These are phyloP conservation scores for Aquanectria penicillioides DNA, from an alignment of 2,329 filamentous ascomycete species.

Conservation along the genomic window DNA sequence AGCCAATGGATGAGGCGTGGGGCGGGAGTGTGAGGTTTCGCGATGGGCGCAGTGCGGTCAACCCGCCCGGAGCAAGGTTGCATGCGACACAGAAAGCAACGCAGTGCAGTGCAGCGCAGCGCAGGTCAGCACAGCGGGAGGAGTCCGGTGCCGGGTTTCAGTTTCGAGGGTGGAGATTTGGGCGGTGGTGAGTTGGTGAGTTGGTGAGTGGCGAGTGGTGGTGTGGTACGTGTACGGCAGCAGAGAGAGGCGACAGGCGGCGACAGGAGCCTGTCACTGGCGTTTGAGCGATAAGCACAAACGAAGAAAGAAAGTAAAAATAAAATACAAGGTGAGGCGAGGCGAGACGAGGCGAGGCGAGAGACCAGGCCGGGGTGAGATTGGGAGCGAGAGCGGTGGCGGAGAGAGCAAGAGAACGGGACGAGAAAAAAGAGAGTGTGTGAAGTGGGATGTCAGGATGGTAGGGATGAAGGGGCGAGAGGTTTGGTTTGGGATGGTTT, in stretches of 20 bases:
- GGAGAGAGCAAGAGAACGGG: conserved; percentile 3
- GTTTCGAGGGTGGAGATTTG: conserved; percentile 26
- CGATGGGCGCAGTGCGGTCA: conserved; percentile 43
- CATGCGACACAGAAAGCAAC: conserved; percentile 37
- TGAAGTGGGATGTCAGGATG: conserved; percentile 8
- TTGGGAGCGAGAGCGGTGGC: conserved; percentile 5
- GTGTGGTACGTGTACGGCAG: conserved; percentile 7
- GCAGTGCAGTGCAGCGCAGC: conserved; percentile 24
- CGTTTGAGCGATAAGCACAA: conserved; percentile 11
- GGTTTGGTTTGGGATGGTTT: conserved; percentile 4
- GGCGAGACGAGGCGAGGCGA: conserved; percentile 17
- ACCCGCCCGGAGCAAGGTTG: conserved; percentile 39
- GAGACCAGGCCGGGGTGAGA: conserved; percentile 16
- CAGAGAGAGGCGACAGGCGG: not conserved
- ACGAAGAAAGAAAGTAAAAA: conserved; percentile 17
- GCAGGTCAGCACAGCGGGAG: conserved; percentile 26
- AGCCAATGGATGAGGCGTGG: conserved; percentile 37
- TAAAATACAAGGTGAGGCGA: conserved; percentile 14
- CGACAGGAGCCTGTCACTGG: not conserved
- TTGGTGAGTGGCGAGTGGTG: conserved; percentile 19
- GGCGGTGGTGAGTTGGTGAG: conserved; percentile 14
- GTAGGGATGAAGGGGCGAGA: not conserved
- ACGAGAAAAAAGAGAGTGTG: conserved; percentile 11
- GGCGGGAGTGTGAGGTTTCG: conserved; percentile 45
- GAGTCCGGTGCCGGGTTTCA: conserved; percentile 22